A percentile compares a stretch with the other conserved stretches of the same genome.
phyloP scores from a whole-genome alignment of 164 flowering plant genomes.

The Chimonanthus praecox region DNA sequence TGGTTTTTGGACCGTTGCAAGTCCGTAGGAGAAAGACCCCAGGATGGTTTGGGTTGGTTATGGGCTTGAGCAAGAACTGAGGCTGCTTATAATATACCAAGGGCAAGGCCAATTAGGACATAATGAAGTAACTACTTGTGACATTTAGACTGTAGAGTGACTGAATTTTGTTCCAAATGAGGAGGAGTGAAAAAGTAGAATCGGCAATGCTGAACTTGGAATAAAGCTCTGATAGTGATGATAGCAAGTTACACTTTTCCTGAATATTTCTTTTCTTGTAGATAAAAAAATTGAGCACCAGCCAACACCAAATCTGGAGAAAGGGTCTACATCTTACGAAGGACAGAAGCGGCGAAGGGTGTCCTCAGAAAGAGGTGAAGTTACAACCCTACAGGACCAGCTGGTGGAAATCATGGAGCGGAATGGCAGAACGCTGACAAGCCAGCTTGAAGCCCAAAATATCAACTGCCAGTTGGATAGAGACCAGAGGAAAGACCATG shows the following conservation, averaged over 20 bases:
- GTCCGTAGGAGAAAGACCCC: too few species aligned
- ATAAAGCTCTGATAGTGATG: neutral
- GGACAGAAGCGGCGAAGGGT: constrained; percentile 51
- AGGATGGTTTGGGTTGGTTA: too few species aligned
- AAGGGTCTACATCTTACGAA: constrained; percentile 47
- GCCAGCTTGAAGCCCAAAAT: constrained; percentile 75
- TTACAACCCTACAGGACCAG: constrained; percentile 34
- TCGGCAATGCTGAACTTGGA: neutral
- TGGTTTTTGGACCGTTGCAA: too few species aligned
- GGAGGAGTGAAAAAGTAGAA: too few species aligned
- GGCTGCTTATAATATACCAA: too few species aligned
- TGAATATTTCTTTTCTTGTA: constrained; percentile 12
- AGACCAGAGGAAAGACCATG: constrained; percentile 63
- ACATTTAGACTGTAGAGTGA: too few species aligned
- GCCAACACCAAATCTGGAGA: constrained; percentile 36
- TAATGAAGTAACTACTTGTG: too few species aligned
- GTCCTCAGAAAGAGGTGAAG: constrained; percentile 29
- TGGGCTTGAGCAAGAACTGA: too few species aligned
- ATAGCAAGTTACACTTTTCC: neutral
- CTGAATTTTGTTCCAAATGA: too few species aligned
- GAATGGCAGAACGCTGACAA: constrained; percentile 50
- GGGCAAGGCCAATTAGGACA: too few species aligned
- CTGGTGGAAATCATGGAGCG: constrained; percentile 56
- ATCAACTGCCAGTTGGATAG: constrained; percentile 47
- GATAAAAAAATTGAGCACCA: constrained; percentile 39